A percentile compares a stretch with the other conserved stretches of the same genome.
Evolutionary conservation across 2,329 filamentous ascomycete species (phyloP).

Genomic region (Alternaria incomplexa): DNA sequence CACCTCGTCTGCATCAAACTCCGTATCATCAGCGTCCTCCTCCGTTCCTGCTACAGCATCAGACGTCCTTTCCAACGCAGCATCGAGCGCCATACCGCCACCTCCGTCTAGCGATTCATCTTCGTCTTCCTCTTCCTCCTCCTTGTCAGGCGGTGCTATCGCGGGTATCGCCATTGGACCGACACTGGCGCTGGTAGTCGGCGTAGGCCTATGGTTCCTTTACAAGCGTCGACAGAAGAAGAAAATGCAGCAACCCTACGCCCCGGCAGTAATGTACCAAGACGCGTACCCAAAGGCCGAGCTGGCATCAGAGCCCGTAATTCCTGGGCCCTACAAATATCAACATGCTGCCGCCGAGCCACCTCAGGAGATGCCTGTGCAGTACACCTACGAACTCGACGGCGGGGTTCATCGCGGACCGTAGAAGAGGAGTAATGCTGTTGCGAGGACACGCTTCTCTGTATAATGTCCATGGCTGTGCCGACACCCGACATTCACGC

Average conservation of each 20-base stretch:
- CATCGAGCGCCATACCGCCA: not conserved
- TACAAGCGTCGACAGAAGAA: not conserved
- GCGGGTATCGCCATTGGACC: not conserved
- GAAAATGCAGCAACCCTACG: not conserved
- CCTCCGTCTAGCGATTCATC: not conserved
- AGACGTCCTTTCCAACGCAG: not conserved
- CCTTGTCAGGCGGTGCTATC: not conserved
- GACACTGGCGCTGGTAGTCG: not conserved
- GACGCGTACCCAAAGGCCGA: not conserved
- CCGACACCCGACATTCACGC: not conserved
- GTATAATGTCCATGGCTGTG: not conserved
- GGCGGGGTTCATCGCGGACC: not conserved
- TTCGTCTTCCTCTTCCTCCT: not conserved
- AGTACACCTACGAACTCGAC: not conserved
- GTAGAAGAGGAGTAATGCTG: not conserved
- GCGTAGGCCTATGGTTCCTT: not conserved
- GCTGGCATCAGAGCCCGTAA: not conserved
- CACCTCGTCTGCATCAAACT: not conserved
- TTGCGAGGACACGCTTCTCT: not conserved
- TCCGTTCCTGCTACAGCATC: not conserved
- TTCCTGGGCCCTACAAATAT: not conserved
- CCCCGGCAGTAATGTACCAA: not conserved
- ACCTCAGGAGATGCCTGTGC: not conserved
- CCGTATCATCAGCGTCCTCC: not conserved
- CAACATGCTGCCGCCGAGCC: not conserved